Evolutionary conservation across 2,329 filamentous ascomycete genomes (phyloP).

Genomic region (Botrytis porri): DNA sequence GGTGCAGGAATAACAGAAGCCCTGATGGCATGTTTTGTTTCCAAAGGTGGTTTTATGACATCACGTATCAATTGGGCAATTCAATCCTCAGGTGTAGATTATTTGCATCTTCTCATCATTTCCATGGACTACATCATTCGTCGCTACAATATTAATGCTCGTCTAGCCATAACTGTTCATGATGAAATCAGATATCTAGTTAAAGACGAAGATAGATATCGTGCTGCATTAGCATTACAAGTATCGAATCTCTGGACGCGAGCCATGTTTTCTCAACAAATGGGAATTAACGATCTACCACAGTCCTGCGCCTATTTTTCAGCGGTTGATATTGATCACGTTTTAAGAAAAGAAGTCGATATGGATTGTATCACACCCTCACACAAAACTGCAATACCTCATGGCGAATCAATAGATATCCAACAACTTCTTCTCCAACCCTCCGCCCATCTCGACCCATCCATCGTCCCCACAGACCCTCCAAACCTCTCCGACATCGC

Average conservation of each 20-base stretch:
- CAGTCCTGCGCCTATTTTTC: constrained; percentile 95
- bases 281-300: constrained; percentile 91
- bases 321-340: constrained; percentile 90
- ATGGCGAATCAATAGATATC: constrained; percentile 87
- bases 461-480: constrained; percentile 51
- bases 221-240: constrained; percentile 87
- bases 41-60: constrained; percentile 88
- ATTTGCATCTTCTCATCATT: constrained; percentile 89
- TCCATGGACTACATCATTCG: constrained; percentile 91
- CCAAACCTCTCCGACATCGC: constrained; percentile 54
- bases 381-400: constrained; percentile 72
- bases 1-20: constrained; percentile 96
- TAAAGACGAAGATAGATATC: constrained; percentile 79
- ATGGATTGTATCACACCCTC: constrained; percentile 96
- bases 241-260: constrained; percentile 94
- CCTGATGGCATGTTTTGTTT: constrained; percentile 82
- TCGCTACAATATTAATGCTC: constrained; percentile 79
- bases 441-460: constrained; percentile 65
- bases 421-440: constrained; percentile 67
- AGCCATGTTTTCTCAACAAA: constrained; percentile 95
- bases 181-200: constrained; percentile 97
- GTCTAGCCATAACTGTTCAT: constrained; percentile 90
- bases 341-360: constrained; percentile 95
- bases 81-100: constrained; percentile 95
- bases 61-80: constrained; percentile 99